These are phyloP conservation scores for Mycena indigotica DNA, from an alignment of 768 basidiomycete genomes.

Conservation along the genomic window DNA sequence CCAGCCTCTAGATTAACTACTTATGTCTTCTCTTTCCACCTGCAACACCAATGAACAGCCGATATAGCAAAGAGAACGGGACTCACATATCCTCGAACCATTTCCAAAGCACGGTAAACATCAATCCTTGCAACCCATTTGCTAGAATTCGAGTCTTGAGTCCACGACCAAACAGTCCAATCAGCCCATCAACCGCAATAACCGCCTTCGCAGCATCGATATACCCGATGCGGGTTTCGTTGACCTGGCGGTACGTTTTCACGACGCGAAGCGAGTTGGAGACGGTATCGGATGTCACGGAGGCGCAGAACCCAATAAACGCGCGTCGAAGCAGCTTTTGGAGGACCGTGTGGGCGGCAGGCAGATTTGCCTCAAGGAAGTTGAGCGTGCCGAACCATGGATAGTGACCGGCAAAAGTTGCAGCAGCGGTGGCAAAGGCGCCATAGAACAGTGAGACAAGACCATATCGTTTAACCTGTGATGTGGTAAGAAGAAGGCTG, in stretches of 20 bases:
- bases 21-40: not conserved
- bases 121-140: constrained; percentile 88
- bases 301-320: constrained; percentile 88
- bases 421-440: constrained; percentile 87
- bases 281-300: constrained; percentile 80
- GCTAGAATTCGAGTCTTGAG: constrained; percentile 86
- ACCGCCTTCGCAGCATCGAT: constrained; percentile 75
- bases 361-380: constrained; percentile 66
- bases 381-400: constrained; percentile 92
- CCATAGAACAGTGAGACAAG: constrained; percentile 86
- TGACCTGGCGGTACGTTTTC: constrained; percentile 95
- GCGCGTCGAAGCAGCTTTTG: constrained; percentile 77
- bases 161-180: constrained; percentile 85
- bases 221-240: constrained; percentile 81
- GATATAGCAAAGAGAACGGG: not conserved
- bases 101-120: constrained; percentile 93
- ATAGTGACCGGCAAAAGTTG: constrained; percentile 92
- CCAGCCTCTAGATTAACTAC: too few relatives aligned
- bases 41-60: not conserved
- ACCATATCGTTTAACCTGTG: constrained; percentile 75
- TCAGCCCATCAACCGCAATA: constrained; percentile 71
- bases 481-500: not conserved
- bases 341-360: constrained; percentile 50
- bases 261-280: constrained; percentile 90
- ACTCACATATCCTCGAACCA: constrained; percentile 87